phyloP scores from a whole-genome alignment of 495 filamentous ascomycete species.

The Penicillium pancosmium region DNA sequence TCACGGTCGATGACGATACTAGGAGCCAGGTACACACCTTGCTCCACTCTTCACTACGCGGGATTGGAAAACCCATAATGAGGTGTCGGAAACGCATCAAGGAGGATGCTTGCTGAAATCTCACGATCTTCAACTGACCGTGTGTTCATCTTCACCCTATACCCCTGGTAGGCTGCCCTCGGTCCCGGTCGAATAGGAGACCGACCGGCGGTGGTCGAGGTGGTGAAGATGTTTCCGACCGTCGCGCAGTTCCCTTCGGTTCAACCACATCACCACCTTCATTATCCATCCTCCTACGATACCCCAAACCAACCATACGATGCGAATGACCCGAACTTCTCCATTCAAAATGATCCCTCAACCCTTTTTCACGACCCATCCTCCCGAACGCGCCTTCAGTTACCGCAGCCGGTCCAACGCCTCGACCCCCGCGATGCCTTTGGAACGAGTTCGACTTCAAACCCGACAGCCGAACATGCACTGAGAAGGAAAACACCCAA shows the following conservation, averaged over 20 bases:
- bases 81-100: conserved; percentile 55
- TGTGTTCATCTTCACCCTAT: conserved; percentile 23
- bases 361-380: conserved; percentile 31
- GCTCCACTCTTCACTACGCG: conserved; percentile 1
- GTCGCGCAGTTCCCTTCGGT: conserved; percentile 48
- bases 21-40: conserved; percentile 13
- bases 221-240: conserved; percentile 48
- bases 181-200: conserved; percentile 10
- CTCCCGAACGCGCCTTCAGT: conserved; percentile 40
- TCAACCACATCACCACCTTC: conserved; percentile 49
- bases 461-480: conserved; percentile 65
- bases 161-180: background rate
- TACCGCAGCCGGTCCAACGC: conserved; percentile 50
- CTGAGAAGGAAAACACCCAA: conserved; percentile 92
- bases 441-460: conserved; percentile 25
- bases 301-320: conserved; percentile 34
- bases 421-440: conserved; percentile 32
- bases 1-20: conserved; percentile 26
- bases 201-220: conserved; percentile 21
- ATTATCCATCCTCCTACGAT: conserved; percentile 35
- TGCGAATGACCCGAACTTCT: conserved; percentile 29
- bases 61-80: conserved; percentile 42
- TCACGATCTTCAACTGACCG: conserved; percentile 27
- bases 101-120: conserved; percentile 49
- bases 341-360: conserved; percentile 31